These are phyloP conservation scores for Phaeosphaeriaceae sp. DNA, from an alignment of 2,329 filamentous ascomycete genomes.

Conservation along the genomic window DNA sequence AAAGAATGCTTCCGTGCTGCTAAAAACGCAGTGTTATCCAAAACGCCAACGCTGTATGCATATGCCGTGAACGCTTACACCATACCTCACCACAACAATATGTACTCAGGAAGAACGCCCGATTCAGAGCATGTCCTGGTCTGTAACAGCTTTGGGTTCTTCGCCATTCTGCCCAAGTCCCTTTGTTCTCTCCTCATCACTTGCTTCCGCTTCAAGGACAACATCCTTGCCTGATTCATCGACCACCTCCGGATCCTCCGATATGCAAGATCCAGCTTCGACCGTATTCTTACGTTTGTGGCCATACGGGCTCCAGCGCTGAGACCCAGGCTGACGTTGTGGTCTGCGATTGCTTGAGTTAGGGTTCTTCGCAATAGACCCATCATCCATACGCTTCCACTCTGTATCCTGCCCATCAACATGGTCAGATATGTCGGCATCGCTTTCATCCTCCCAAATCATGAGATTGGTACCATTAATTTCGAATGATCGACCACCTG, in stretches of 20 bases:
- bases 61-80: constrained; percentile 10
- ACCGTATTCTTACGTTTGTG: constrained; percentile 34
- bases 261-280: constrained; percentile 29
- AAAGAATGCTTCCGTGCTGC: neutral
- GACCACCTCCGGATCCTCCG: constrained; percentile 24
- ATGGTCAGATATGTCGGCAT: constrained; percentile 48
- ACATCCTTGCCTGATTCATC: constrained; percentile 17
- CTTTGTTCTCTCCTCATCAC: constrained; percentile 9
- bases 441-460: constrained; percentile 50
- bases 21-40: constrained; percentile 20
- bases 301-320: constrained; percentile 44
- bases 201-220: constrained; percentile 17
- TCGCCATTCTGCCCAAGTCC: constrained; percentile 4
- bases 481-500: constrained; percentile 44
- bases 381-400: constrained; percentile 48
- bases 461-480: constrained; percentile 49
- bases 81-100: neutral
- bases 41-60: constrained; percentile 25
- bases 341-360: constrained; percentile 42
- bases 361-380: constrained; percentile 47
- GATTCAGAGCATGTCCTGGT: constrained; percentile 26
- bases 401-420: constrained; percentile 44
- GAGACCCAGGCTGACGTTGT: constrained; percentile 28
- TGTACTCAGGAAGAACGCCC: neutral
- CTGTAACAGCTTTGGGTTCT: constrained; percentile 12